Base-by-base conservation (phyloP, 1,139 yeast genomes). In the Hansenula lynferdii region DNA sequence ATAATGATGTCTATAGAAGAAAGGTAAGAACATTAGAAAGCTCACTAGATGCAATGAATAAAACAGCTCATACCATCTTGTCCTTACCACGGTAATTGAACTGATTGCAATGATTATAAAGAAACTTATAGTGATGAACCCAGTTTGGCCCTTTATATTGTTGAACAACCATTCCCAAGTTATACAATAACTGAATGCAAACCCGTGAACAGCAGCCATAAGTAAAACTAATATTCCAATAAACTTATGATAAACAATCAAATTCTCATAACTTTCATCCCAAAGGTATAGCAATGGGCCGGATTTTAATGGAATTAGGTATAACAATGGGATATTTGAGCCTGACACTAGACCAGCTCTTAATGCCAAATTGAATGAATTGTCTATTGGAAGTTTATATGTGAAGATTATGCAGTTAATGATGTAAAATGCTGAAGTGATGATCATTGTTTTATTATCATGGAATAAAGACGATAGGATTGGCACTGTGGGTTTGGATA, bases 301-400 rank as follows among this genome's bases (percentile, higher is more conserved):
- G 5, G 49, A 38, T 20, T 53, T 53, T 20, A 53, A 34, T 2
- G 57, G 57, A 6, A 53, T 37, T 19, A 53, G 33, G 35, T 51
- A 51, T n/a, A 53, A 24, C 22, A 53, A 23, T 9, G 57, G 56
- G 5, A 53, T 28, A n/a, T 53, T 53, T 10, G 53, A 44, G 1
- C 47, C 49, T 2, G 55, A 45, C 3, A 51, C 49, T 14, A 50
- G 41, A 1, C 57, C 57, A 8, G 54, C 39, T n/a, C 57, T 32
- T 1, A 51, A 28, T 8, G 53, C 48, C 15, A 50, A 31, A 28
- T 50, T 50, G 42, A 51, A 51, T 2, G 53, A 40, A 31, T 50
- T 50, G 28, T 50, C 41, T 22, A 45, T 25, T 12, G 51, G 56
- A 16, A 51, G 29, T 6, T 46, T 42, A 19, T 45, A 40, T 4